Evolutionary conservation across 441 rosid species (phyloP), one percentile per base, ranked within the genome.

Genomic region (Eruca vesicaria): DNA sequence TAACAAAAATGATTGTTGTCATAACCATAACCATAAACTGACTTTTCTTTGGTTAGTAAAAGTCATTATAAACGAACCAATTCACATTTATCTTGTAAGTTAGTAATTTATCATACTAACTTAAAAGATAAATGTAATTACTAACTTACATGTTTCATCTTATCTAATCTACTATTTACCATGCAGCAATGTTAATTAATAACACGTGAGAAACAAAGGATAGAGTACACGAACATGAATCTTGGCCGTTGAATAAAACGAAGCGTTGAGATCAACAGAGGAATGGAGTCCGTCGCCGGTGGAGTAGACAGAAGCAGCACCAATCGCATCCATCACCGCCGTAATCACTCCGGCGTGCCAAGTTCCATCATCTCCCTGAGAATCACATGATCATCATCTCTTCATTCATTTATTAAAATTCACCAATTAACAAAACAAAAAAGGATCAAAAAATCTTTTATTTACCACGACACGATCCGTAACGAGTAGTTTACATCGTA

Each of bases 341-440:
- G 88, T 82, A 41, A 90, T 83, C 0, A 87, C 89, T 76, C 93
- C 96, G 12, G 63, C 72, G 1, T 81, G 81, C 93, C 92, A 90
- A 63, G 74, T 83, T 52, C 93, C 88, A 78, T 84, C 80, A 33
- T 68, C 61, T 71, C 85, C 89, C 96, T 87, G 31, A 67, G 1
- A 50, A 10, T 59, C 63, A 8, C 12, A 26, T 16, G 63, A 48
- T 59, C 7, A 66, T n/a, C 29, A 59, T 48, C 7, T 45, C 45
- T 10, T 35, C 31, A 33, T 33, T 29, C 32, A 20, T 21, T 4
- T 56, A 69, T 23, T 26, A 23, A 33, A 4, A 15, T 9, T 28
- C 41, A 2, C 35, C 48, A 55, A 4, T 23, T n/a, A 4, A 4
- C 1, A 7, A n/a, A 14, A 18, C 26, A 41, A 57, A 20, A 7